These are phyloP conservation scores for Celoporthe dispersa DNA, from an alignment of 2,329 filamentous ascomycete species.

Conservation along the genomic window DNA sequence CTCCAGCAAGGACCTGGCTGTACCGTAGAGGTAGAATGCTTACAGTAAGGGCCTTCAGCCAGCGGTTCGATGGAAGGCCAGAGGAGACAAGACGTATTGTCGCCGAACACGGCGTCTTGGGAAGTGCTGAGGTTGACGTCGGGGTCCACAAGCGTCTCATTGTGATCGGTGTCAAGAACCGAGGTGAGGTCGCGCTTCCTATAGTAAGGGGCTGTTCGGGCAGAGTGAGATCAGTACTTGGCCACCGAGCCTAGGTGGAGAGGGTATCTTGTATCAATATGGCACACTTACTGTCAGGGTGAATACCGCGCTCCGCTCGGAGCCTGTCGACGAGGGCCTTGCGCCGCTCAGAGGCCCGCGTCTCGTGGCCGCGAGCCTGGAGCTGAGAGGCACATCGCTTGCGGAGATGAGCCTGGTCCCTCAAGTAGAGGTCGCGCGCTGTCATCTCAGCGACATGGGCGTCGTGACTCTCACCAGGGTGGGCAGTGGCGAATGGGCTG, in stretches of 20 bases:
- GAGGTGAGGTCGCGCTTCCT: slow-evolving; percentile 3
- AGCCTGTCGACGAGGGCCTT: slow-evolving; percentile 14
- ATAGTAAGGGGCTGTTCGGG: slow-evolving; percentile 4
- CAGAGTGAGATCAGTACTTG: not conserved
- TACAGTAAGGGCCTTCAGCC: slow-evolving; percentile 16
- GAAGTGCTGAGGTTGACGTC: slow-evolving; percentile 12
- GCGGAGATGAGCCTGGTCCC: slow-evolving; percentile 12
- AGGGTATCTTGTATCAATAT: too few species aligned
- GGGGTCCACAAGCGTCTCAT: slow-evolving; percentile 10
- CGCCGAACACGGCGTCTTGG: slow-evolving; percentile 14
- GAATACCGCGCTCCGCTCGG: slow-evolving; percentile 16
- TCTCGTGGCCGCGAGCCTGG: slow-evolving; percentile 11
- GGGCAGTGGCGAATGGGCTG: not conserved
- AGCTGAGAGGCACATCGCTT: slow-evolving; percentile 16
- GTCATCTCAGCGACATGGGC: not conserved
- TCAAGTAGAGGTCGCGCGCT: slow-evolving; percentile 3
- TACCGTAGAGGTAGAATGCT: not conserved
- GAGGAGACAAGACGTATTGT: slow-evolving; percentile 15
- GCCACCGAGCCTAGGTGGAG: not conserved
- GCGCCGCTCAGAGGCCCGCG: slow-evolving; percentile 5
- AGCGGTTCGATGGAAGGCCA: slow-evolving; percentile 8
- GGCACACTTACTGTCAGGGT: not conserved
- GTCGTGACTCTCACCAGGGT: slow-evolving; percentile 14
- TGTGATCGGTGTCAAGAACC: slow-evolving; percentile 17
- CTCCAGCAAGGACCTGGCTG: not conserved